Evolutionary conservation across 495 filamentous ascomycete genomes (phyloP).

Genomic region (Penicillium alfredii): DNA sequence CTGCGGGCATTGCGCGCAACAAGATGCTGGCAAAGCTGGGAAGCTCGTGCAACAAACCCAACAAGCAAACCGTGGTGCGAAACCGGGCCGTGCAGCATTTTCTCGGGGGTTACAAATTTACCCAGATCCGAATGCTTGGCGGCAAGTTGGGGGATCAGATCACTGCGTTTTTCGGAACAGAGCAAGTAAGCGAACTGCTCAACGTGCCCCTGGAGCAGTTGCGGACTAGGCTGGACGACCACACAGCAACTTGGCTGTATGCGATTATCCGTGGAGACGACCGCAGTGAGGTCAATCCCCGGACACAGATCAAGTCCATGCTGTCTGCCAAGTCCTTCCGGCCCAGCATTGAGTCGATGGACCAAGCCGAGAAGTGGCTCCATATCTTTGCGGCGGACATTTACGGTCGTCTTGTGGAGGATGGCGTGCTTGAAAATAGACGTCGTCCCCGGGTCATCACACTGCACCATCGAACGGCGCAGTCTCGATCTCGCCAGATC

Average conservation of each 20-base stretch:
- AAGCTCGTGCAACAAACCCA: slow-evolving; percentile 84
- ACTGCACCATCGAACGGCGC: slow-evolving; percentile 67
- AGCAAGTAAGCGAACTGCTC: slow-evolving; percentile 71
- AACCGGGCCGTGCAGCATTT: slow-evolving; percentile 78
- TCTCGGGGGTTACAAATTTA: slow-evolving; percentile 81
- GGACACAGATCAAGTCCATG: slow-evolving; percentile 96
- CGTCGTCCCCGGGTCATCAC: slow-evolving; percentile 79
- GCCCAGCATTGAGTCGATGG: slow-evolving; percentile 70
- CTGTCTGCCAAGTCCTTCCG: slow-evolving; percentile 95
- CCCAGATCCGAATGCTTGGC: slow-evolving; percentile 90
- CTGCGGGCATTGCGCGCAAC: slow-evolving; percentile 79
- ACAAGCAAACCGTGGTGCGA: slow-evolving; percentile 84
- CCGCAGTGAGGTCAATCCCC: slow-evolving; percentile 77
- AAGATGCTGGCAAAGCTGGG: slow-evolving; percentile 96
- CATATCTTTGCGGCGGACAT: slow-evolving; percentile 92
- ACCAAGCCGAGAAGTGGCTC: slow-evolving; percentile 82
- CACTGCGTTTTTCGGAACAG: slow-evolving; percentile 68
- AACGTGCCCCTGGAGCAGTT: slow-evolving; percentile 68
- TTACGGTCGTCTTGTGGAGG: slow-evolving; percentile 81
- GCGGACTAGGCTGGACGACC: slow-evolving; percentile 72
- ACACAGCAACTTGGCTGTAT: slow-evolving; percentile 85
- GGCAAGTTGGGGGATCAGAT: slow-evolving; percentile 94
- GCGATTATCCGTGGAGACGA: slow-evolving; percentile 81
- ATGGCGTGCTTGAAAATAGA: slow-evolving; percentile 84
- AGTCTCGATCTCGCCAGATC: slow-evolving; percentile 63